A percentile compares a stretch with the other conserved stretches of the same genome.
These are phyloP conservation scores for Terana coerulea DNA, from an alignment of 768 basidiomycete species.

Conservation along the genomic window DNA sequence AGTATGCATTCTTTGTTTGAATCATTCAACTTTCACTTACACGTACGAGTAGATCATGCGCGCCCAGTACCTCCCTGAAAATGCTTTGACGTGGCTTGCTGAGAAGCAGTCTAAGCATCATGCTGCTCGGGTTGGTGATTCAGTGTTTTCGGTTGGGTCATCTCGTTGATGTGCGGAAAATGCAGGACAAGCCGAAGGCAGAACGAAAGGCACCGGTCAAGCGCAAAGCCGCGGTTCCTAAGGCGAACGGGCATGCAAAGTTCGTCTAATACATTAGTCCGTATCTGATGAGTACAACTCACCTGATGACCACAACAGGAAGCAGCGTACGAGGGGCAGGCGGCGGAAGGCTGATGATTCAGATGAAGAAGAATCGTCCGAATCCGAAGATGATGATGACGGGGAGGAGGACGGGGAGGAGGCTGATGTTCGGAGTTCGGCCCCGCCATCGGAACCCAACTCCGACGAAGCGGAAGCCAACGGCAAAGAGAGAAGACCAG, in stretches of 20 bases:
- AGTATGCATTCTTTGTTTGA: slow-evolving; percentile 32
- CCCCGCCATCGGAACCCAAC: background rate
- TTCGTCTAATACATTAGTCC: slow-evolving; percentile 21
- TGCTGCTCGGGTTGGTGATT: slow-evolving; percentile 25
- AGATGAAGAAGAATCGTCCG: slow-evolving; percentile 17
- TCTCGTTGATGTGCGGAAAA: background rate
- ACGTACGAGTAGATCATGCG: slow-evolving; percentile 52
- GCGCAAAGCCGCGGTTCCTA: slow-evolving; percentile 48
- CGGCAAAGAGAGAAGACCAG: slow-evolving; percentile 19
- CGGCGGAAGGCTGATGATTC: slow-evolving; percentile 24
- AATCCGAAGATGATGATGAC: slow-evolving; percentile 17
- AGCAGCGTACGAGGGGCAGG: slow-evolving; percentile 22
- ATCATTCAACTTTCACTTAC: background rate
- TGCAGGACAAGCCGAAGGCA: slow-evolving; percentile 41
- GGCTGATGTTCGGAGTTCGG: background rate
- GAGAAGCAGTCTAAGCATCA: slow-evolving; percentile 34
- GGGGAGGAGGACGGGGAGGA: slow-evolving; percentile 15
- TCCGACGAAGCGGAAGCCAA: slow-evolving; percentile 18
- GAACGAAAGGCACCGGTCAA: slow-evolving; percentile 58
- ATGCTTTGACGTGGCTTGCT: slow-evolving; percentile 53
- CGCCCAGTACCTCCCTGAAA: slow-evolving; percentile 63
- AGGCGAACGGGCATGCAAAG: slow-evolving; percentile 49
- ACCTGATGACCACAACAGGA: slow-evolving; percentile 11
- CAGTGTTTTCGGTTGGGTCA: background rate
- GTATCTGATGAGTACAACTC: background rate